These are phyloP conservation scores for Neurospora sp. DNA, from an alignment of 495 filamentous ascomycete genomes.

Conservation along the genomic window DNA sequence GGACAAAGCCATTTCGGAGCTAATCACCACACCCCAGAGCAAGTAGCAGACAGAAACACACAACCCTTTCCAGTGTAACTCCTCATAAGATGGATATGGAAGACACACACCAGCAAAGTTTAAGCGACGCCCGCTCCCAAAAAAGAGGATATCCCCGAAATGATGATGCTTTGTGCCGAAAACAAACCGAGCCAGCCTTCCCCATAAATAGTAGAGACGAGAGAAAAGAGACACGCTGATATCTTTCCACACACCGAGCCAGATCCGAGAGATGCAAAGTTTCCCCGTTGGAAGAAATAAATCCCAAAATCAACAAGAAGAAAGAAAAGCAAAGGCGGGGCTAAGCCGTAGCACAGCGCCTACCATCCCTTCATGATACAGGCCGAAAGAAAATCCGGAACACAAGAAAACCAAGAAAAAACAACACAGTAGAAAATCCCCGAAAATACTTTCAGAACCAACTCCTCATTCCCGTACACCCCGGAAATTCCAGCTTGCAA, in stretches of 20 bases:
- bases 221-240: neutral
- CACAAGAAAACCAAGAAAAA: neutral
- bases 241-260: conserved; percentile 4
- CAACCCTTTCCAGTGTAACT: neutral
- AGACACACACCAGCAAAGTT: neutral
- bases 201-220: neutral
- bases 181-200: neutral
- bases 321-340: conserved; percentile 10
- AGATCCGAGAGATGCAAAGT: conserved; percentile 22
- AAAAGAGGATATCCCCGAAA: neutral
- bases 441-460: conserved; percentile 16
- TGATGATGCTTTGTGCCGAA: neutral
- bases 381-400: conserved; percentile 7
- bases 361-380: conserved; percentile 20
- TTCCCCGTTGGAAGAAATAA: conserved; percentile 12
- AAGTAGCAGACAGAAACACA: conserved; percentile 1
- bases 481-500: conserved; percentile 12
- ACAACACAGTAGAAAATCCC: neutral
- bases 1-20: neutral
- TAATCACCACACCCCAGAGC: neutral
- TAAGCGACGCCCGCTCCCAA: neutral
- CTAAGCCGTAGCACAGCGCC: conserved; percentile 6
- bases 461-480: conserved; percentile 14
- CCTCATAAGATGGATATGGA: neutral
- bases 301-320: conserved; percentile 9